Evolutionary conservation across 805 yeast species (phyloP), one percentile per base, ranked within the genome.

Genomic region (Candida tibetensis): DNA sequence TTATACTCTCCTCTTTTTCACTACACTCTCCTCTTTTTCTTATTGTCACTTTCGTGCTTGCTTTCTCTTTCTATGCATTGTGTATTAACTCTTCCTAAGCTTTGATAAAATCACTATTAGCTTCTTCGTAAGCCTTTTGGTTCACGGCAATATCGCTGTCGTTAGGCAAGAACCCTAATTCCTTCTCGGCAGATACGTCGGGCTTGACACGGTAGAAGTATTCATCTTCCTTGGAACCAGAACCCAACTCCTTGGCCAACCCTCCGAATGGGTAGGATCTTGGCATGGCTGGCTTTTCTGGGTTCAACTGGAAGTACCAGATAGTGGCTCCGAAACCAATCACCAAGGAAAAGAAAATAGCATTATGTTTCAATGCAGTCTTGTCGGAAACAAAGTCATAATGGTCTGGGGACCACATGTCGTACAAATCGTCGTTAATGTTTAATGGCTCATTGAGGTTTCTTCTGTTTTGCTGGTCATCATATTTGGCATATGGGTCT

Each of bases 381-480:
- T 61, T 55, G 60, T 84, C 82, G 28, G 75, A 65, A 23, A 79
- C 83, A 27, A 69, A 59, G 49, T 80, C 79, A 58, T 71, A 78
- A 54, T 80, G 74, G 54, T 86, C 95, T 9, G 95, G 93, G 6
- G 95, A 77, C 95, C 95, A 86, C 72, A 85, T 74, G 60, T 86
- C 90, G 54, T 81, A 71, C 60, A 77, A 66, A 55, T 86, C 95
- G 48, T 81, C 84, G 51, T 81, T 77, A 39, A 80, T 77, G 57
- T 80, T 81, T 47, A 85, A 60, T 19, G 88, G 85, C 45, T 86
- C 89, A 47, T 77, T 75, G 47, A 76, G 70, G 69, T 86, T 85
- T 64, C 95, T 79, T 67, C 91, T 77, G 60, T 81, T 77, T 63
- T 85, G 95, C 51, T 69, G 85, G 58, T 85, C 91, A 58, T 85